Evolutionary conservation across 805 yeast genomes (phyloP), one percentile per base, ranked within the genome.

Genomic region (Wickerhamiella sergipiensis): DNA sequence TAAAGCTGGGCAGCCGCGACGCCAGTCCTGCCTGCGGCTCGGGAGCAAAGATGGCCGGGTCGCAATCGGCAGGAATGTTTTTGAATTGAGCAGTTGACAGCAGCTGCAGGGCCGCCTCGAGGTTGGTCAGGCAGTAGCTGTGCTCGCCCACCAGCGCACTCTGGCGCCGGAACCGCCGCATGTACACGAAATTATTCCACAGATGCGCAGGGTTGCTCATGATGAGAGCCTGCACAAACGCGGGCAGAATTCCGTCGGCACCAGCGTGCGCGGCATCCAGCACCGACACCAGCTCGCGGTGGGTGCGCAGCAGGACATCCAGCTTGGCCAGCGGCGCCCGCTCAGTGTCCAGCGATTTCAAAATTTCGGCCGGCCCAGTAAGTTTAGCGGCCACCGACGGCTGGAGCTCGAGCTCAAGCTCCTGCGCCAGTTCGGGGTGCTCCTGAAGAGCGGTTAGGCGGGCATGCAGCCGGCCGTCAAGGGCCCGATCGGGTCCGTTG

Each of bases 41-140:
- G 12, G 54, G 52, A 19, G 40, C 43, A 47, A 62, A 53, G 42
- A 55, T 48, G 44, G 51, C 42, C 39, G 56, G 45, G 51, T 61
- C 57, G 22, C 58, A 55, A n/a, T 57, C 64, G 21, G 61, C 53
- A 12, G 64, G 65, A 21, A 70, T 52, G 5, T 63, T 56, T 6
- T 62, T 62, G 36, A 65, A 53, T 17, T 65, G 62, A 17, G 66
- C 57, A 12, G 67, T 59, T 48, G 68, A 69, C 21, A 71, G 48
- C 46, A 70, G 64, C 29, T 62, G 64, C 10, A 68, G 61, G 7
- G 71, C 71, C 2, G 75, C 75, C 50, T 71, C 75, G 39, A 69
- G 59, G 52, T 71, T 71, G 18, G 75, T 71, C 40, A 71, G 57
- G 53, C 73, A 68, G 55, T 71, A 71, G 38, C 65, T 60, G 8